Evolutionary conservation across 345 rosid species (phyloP).

Genomic region (Kandelia obovata): DNA sequence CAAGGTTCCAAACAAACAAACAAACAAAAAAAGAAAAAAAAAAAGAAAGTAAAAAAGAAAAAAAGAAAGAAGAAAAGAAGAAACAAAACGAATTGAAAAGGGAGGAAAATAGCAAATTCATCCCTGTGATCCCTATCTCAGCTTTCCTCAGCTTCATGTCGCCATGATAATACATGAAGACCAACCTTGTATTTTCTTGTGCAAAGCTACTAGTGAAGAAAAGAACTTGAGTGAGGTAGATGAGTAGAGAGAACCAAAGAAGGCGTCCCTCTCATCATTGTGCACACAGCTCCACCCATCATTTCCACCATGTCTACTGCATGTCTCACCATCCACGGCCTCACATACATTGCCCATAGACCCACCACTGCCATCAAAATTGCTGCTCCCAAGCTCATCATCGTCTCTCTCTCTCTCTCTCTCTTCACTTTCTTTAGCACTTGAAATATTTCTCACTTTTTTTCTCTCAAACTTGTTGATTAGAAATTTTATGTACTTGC

Average conservation of each 20-base stretch:
- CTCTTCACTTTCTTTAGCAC: neutral
- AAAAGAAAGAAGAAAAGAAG: too few relatives aligned
- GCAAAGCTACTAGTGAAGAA: neutral
- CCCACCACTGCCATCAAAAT: conserved; percentile 31
- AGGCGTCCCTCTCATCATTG: conserved; percentile 19
- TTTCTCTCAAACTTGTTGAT: neutral
- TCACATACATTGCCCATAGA: conserved; percentile 33
- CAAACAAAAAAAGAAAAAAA: too few relatives aligned
- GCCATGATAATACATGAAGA: too few relatives aligned
- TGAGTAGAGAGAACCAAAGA: conserved; percentile 16
- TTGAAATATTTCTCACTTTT: too few relatives aligned
- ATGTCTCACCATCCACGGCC: conserved; percentile 35
- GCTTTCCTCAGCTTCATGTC: neutral
- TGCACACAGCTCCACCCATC: conserved; percentile 7
- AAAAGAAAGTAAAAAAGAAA: too few relatives aligned
- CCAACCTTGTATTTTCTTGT: neutral
- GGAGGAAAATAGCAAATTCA: too few relatives aligned
- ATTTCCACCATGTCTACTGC: conserved; percentile 33
- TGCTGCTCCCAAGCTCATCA: conserved; percentile 37
- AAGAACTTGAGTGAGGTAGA: conserved; percentile 15
- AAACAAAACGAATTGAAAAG: too few relatives aligned
- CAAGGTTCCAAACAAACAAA: too few relatives aligned
- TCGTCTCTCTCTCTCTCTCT: neutral
- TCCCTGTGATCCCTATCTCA: too few relatives aligned
- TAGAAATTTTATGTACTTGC: too few relatives aligned